Base-by-base conservation (phyloP, 495 filamentous ascomycete species). In the Polyplosphaeria fusca region DNA sequence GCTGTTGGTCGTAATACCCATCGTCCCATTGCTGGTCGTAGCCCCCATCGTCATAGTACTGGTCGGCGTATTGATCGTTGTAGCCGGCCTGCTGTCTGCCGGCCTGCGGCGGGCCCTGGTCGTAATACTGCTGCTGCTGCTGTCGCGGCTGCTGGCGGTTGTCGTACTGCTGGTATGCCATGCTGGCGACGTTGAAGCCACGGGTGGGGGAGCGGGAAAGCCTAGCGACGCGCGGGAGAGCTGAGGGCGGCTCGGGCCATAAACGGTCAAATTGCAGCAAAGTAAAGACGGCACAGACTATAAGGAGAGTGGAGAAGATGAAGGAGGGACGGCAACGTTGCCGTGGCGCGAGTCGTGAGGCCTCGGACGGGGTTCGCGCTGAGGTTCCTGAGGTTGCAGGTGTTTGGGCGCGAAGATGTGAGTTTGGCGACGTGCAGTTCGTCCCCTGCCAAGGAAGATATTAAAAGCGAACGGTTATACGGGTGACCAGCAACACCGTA, bases 71-170 rank as follows among this genome's bases (percentile, higher is more conserved):
- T 19, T 61, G 62, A 20, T 58, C 32, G 25, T 48, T 38, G 41
- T 64, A 60, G 43, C 56, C 52, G n/a, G 56, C 49, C 4, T 48
- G 60, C 59, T 42, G 66, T 35, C 55, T 65, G 4, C 65, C 67
- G 38, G 65, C 62, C 14, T 67, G 67, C 27, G 61, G 51, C 41
- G 43, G 47, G 20, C 25, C 43, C 18, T 68, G 64, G 49, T 58
- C 65, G 40, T 77, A 77, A 60, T 83, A 79, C 60, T 79, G 79
- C 60, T 79, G 67, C 60, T 79, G 79, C 60, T 79, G 67, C 47
- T 79, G 81, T 26, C 45, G 76, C 23, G 73, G 77, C 51, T 63
- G 64, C 37, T 58, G 55, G 24, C 60, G 52, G 27, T 63, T 57
- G 27, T 60, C 52, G 45, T 64, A 25, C 22, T 63, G 64, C 45